Conservation (phyloP, 2,329 filamentous ascomycete species). For the Knufia fluminis region DNA sequence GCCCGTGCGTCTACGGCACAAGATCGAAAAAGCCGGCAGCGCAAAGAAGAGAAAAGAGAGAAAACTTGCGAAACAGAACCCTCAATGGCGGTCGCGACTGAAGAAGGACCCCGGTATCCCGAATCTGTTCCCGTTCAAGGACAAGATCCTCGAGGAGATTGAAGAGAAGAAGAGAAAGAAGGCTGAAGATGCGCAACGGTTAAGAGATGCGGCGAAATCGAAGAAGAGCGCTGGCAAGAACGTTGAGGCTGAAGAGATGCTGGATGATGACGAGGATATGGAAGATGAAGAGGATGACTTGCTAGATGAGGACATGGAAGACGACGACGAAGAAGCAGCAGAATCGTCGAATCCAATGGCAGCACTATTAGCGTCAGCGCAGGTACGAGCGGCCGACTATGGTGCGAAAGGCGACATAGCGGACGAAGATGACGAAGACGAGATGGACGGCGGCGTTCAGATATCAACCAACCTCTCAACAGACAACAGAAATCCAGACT, state of each 20-base stretch:
- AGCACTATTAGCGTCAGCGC: slow-evolving; percentile 76
- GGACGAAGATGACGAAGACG: slow-evolving; percentile 40
- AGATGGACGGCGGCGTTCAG: slow-evolving; percentile 39
- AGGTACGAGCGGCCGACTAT: slow-evolving; percentile 65
- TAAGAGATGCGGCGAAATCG: slow-evolving; percentile 57
- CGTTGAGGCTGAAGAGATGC: slow-evolving; percentile 35
- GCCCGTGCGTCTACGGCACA: slow-evolving; percentile 81
- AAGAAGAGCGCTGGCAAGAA: slow-evolving; percentile 46
- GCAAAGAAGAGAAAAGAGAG: slow-evolving; percentile 85
- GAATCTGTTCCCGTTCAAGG: slow-evolving; percentile 96
- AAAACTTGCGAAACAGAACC: slow-evolving; percentile 83
- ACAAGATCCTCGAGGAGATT: slow-evolving; percentile 86
- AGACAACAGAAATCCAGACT: slow-evolving; percentile 38
- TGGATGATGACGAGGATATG: slow-evolving; percentile 39
- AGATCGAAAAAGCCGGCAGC: slow-evolving; percentile 85
- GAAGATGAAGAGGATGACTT: slow-evolving; percentile 40
- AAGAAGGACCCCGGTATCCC: slow-evolving; percentile 99
- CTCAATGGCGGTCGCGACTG: slow-evolving; percentile 86
- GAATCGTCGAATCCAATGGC: slow-evolving; percentile 81
- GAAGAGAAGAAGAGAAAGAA: slow-evolving; percentile 77
- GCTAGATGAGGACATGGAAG: slow-evolving; percentile 42
- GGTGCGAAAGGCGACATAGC: slow-evolving; percentile 52
- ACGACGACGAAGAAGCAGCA: slow-evolving; percentile 50
- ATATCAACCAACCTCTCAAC: slow-evolving; percentile 15
- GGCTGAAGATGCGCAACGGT: slow-evolving; percentile 64